These are phyloP conservation scores for Pleurotus tuber-regium DNA, from an alignment of 768 basidiomycete genomes.

Conservation along the genomic window DNA sequence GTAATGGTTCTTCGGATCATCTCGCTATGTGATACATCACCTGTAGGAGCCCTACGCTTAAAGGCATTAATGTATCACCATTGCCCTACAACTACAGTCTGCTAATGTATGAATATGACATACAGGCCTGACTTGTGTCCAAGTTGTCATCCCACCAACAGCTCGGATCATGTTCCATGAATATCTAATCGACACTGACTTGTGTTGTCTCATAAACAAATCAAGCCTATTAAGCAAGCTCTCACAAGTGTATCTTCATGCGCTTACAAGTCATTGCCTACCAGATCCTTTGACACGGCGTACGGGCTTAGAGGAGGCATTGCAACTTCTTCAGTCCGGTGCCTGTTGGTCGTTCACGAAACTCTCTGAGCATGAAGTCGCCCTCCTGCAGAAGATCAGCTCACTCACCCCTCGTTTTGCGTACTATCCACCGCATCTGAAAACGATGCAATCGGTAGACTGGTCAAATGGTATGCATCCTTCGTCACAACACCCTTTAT, in stretches of 20 bases:
- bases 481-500: neutral
- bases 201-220: slow-evolving; percentile 30
- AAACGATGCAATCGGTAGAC: slow-evolving; percentile 36
- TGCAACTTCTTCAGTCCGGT: slow-evolving; percentile 35
- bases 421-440: slow-evolving; percentile 36
- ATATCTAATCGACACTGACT: slow-evolving; percentile 30
- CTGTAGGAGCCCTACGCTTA: too few relatives aligned
- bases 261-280: slow-evolving; percentile 37
- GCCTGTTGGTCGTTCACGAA: slow-evolving; percentile 37
- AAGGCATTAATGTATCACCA: too few relatives aligned
- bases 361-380: slow-evolving; percentile 25
- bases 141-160: slow-evolving; percentile 16
- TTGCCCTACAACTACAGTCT: too few relatives aligned
- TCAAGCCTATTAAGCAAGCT: slow-evolving; percentile 26
- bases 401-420: slow-evolving; percentile 30
- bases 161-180: slow-evolving; percentile 15
- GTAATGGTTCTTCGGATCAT: too few relatives aligned
- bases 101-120: too few relatives aligned
- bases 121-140: slow-evolving; percentile 21
- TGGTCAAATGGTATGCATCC: slow-evolving; percentile 22
- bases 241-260: slow-evolving; percentile 42
- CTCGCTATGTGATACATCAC: too few relatives aligned
- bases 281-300: slow-evolving; percentile 41
- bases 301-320: slow-evolving; percentile 43
- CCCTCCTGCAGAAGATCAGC: slow-evolving; percentile 30